Evolutionary conservation across 257 asterid genomes (phyloP), one percentile per base, ranked within the genome.

Genomic region (Nicotiana sylvestris): DNA sequence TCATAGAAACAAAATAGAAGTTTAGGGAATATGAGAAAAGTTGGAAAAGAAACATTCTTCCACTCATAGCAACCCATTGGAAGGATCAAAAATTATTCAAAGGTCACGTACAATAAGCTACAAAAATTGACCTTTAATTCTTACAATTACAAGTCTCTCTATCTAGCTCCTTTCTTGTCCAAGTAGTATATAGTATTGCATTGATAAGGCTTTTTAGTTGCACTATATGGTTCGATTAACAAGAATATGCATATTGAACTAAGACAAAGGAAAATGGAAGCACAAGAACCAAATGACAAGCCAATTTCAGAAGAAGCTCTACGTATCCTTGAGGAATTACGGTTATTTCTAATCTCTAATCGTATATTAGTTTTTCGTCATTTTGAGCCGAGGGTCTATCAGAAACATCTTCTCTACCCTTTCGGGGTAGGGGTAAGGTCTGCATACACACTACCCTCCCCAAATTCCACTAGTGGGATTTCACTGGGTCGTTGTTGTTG

Each of bases 321-420:
- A 62, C 17, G 12, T 43, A 43, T 43, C 12, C 12, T 43, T 9
- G 51, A 43, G 11, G 51, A 43, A 9, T 43, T 43, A 43, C 51
- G 51, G 3, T 43, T 43, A 43, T 9, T 43, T 43, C 51, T 43
- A 43, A 43, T 43, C 51, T 43, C 12, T 9, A 8, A 7, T 6
- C 2, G 0, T 43, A 43, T 2, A 43, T 8, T 39, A 8, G 2
- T 39, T 39, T 39, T 39, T 39, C 9, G 1, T 35, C 39, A 0
- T 35, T 0, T 35, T 35, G 8, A 35, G 39, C 39, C 39, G 8
- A 35, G 7, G 7, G 8, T 5, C 1, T 35, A 35, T 35, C 8
- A 0, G 0, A 35, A 35, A 35, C 1, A 5, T 0, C 8, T 0
- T 35, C 8, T 5, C 0, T 35, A 35, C 5, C 8, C 1, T 35